These are phyloP conservation scores for Venturia nashicola DNA, from an alignment of 2,329 filamentous ascomycete genomes.

Conservation along the genomic window DNA sequence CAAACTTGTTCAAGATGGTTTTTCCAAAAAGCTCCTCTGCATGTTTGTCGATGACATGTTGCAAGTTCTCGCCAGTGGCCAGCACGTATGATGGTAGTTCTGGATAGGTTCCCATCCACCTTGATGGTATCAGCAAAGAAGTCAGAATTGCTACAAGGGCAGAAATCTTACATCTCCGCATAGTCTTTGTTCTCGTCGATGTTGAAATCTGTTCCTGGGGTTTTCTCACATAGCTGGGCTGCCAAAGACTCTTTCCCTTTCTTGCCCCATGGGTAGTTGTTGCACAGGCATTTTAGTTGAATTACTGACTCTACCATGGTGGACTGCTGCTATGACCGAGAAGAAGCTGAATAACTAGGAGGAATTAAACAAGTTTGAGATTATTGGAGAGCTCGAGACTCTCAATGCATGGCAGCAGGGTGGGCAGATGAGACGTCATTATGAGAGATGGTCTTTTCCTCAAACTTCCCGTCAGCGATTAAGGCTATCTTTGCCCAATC, in stretches of 20 bases:
- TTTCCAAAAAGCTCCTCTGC: conserved; percentile 52
- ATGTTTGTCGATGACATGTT: conserved; percentile 50
- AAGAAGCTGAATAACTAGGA: too few relatives aligned
- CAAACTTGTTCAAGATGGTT: conserved; percentile 47
- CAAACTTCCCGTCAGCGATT: not conserved
- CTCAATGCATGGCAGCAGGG: not conserved
- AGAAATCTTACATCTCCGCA: conserved; percentile 38
- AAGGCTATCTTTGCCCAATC: too few relatives aligned
- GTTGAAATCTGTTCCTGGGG: conserved; percentile 48
- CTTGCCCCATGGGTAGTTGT: conserved; percentile 61
- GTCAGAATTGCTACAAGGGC: not conserved
- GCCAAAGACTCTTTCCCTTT: conserved; percentile 53
- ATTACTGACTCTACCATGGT: conserved; percentile 39
- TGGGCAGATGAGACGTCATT: conserved; percentile 1
- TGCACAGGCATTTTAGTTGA: conserved; percentile 42
- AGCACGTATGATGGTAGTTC: conserved; percentile 51
- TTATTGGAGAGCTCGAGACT: not conserved
- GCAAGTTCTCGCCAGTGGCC: conserved; percentile 49
- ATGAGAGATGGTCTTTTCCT: not conserved
- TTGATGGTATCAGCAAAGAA: conserved; percentile 13
- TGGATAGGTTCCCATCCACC: conserved; percentile 68
- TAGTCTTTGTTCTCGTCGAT: conserved; percentile 54
- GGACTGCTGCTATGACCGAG: not conserved
- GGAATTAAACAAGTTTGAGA: not conserved
- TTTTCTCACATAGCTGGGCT: conserved; percentile 52